Evolutionary conservation across 371 early-diverging fungal genomes (phyloP).

Genomic region (Batrachochytrium dendrobatidis): DNA sequence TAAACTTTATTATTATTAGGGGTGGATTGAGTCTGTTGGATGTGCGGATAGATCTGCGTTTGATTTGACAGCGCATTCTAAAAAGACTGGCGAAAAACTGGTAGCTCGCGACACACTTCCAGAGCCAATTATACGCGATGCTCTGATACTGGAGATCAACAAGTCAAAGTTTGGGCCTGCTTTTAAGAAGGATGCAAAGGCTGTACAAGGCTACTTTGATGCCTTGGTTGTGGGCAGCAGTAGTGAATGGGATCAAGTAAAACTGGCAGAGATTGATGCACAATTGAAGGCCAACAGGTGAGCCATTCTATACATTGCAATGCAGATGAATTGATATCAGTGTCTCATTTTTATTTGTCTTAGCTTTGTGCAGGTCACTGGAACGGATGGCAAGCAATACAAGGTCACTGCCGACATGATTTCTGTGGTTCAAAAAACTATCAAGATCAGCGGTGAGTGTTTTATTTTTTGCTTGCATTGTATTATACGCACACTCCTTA

Average conservation of each 20-base stretch:
- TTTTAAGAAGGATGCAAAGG: constrained; percentile 87
- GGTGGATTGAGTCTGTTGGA: constrained; percentile 99
- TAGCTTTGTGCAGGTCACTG: constrained; percentile 30
- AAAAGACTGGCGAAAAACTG: constrained; percentile 87
- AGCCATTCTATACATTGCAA: not conserved
- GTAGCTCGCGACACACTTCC: constrained; percentile 84
- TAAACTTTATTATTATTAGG: constrained; percentile 43
- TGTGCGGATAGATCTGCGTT: constrained; percentile 99
- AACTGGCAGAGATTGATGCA: constrained; percentile 30
- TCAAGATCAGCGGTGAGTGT: constrained; percentile 68
- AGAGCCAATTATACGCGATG: constrained; percentile 73
- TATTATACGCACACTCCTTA: constrained; percentile 34
- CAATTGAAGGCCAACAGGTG: constrained; percentile 26
- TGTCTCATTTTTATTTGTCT: too few species aligned
- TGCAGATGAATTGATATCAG: too few species aligned
- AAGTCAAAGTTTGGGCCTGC: constrained; percentile 90
- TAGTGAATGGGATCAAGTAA: constrained; percentile 43
- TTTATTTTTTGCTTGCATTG: not conserved
- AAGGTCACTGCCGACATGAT: constrained; percentile 67
- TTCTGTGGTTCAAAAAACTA: constrained; percentile 58
- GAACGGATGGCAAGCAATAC: constrained; percentile 63
- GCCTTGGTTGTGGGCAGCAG: constrained; percentile 33
- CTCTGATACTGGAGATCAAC: constrained; percentile 79
- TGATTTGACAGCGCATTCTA: constrained; percentile 93
- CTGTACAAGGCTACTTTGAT: constrained; percentile 70